Base-by-base conservation (phyloP, 129 eudicot species). In the Tanacetum coccineum region DNA sequence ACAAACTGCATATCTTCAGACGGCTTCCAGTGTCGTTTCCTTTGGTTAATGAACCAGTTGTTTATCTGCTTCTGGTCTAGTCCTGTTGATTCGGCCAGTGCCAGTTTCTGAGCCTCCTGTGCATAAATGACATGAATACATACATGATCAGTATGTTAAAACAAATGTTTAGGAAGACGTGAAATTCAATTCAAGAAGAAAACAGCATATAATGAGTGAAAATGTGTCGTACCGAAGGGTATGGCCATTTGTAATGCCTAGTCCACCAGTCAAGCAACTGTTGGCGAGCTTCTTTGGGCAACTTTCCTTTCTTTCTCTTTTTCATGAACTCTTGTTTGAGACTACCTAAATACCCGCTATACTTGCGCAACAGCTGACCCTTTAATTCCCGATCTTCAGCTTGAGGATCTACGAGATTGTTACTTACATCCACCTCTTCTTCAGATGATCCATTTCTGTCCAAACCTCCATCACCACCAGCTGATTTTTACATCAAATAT, bases 181-280 rank as follows among this genome's bases (percentile, higher is more conserved):
- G 2, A 22, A 22, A 0, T 22, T 22, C 2, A 22, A 22, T 22
- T 22, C 26, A 22, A 0, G 1, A 22, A 22, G 26, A 22, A 22
- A 22, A 22, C 2, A 22, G 10, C 1, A 49, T 49, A 49, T 50
- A 17, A 54, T 1, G 8, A 53, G 61, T 20, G 19, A 3, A 2
- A 11, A 56, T 56, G 11, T 15, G 8, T 36, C 4, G 55, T 88
- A 88, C 96, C 80, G 96, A 88, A 42, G 92, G 96, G 68, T 93
- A 88, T 17, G 98, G 98, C 98, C 98, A 93, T 70, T 93, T 93
- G 87, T 88, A 88, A 72, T 88, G 96, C 62, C 98, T 66, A 68
- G 89, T 82, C 98, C 98, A n/a, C 98, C 98, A 93, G 56, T 93
- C 98, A 7, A 93, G 89, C 74, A 93, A 76, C 45, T 88, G 96